phyloP scores from a whole-genome alignment of 2,329 filamentous ascomycete species.

The Trichoderma polysporum region DNA sequence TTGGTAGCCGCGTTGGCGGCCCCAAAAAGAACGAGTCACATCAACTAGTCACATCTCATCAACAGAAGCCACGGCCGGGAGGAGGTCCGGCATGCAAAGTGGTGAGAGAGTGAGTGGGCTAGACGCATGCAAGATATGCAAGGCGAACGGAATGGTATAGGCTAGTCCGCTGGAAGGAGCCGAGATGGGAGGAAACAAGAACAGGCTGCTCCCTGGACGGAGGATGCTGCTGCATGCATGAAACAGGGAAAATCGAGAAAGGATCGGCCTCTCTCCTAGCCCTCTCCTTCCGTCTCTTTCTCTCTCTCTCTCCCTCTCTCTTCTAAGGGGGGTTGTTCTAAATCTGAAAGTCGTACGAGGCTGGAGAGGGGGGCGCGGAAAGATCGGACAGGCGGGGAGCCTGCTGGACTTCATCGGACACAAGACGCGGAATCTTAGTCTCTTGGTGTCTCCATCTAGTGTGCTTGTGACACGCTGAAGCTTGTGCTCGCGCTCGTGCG shows the following conservation, averaged over 20 bases:
- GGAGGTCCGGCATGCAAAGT: neutral
- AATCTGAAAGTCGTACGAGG: conserved; percentile 1
- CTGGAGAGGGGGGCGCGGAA: conserved; percentile 13
- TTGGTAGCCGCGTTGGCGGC: neutral
- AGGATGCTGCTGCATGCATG: neutral
- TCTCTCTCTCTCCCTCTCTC: neutral
- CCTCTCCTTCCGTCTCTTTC: neutral
- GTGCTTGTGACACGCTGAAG: neutral
- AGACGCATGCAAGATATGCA: conserved; percentile 6
- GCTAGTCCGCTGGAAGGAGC: neutral
- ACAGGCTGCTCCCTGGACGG: neutral
- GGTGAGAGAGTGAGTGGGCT: neutral
- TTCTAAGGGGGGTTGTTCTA: neutral
- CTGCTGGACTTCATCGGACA: conserved; percentile 22
- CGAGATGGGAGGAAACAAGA: conserved; percentile 11
- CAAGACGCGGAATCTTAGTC: conserved; percentile 20
- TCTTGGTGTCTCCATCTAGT: conserved; percentile 10
- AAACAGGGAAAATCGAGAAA: neutral
- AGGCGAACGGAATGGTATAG: neutral
- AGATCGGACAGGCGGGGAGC: conserved; percentile 21
- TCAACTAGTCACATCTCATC: conserved; percentile 16
- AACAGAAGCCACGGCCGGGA: conserved; percentile 2
- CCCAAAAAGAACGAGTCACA: conserved; percentile 7
- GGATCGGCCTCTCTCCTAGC: neutral
- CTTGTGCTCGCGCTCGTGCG: neutral